Evolutionary conservation across 192 early-diverging fungal genomes (phyloP).

Genomic region (Coemansia sp.): DNA sequence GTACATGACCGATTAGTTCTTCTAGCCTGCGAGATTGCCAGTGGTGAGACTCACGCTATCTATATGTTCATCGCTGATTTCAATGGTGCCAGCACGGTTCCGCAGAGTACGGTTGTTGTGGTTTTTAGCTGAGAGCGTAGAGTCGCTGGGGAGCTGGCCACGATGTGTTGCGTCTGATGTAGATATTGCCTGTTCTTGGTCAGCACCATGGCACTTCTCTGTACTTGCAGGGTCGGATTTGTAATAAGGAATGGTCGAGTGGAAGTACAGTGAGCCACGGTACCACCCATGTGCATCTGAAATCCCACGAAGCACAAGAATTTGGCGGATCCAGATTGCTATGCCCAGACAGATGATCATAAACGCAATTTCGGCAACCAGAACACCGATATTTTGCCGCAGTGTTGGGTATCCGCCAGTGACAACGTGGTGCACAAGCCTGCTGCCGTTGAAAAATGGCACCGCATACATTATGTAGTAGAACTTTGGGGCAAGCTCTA

Average conservation of each 20-base stretch:
- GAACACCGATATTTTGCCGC: constrained; percentile 47
- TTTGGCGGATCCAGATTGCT: constrained; percentile 48
- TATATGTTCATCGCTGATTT: constrained; percentile 24
- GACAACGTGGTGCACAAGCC: constrained; percentile 43
- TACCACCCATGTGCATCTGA: constrained; percentile 38
- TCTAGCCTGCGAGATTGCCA: constrained; percentile 31
- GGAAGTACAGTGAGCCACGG: constrained; percentile 30
- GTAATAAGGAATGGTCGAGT: constrained; percentile 40
- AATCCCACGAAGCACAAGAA: constrained; percentile 26
- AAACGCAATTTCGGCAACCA: constrained; percentile 49
- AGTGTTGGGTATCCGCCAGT: constrained; percentile 53
- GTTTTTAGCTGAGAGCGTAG: constrained; percentile 18
- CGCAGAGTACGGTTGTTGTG: neutral
- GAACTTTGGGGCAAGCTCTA: constrained; percentile 56
- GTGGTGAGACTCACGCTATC: constrained; percentile 27
- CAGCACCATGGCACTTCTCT: neutral
- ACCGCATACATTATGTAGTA: constrained; percentile 56
- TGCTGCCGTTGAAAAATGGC: constrained; percentile 56
- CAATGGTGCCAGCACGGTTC: constrained; percentile 4
- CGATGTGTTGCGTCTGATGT: neutral
- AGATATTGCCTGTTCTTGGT: constrained; percentile 4
- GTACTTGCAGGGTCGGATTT: constrained; percentile 12
- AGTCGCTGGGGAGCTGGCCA: constrained; percentile 1
- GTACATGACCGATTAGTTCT: neutral
- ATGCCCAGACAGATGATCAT: constrained; percentile 35